These are phyloP conservation scores for Flaveria ramosissima DNA, from an alignment of 129 eudicot genomes.

Conservation along the genomic window DNA sequence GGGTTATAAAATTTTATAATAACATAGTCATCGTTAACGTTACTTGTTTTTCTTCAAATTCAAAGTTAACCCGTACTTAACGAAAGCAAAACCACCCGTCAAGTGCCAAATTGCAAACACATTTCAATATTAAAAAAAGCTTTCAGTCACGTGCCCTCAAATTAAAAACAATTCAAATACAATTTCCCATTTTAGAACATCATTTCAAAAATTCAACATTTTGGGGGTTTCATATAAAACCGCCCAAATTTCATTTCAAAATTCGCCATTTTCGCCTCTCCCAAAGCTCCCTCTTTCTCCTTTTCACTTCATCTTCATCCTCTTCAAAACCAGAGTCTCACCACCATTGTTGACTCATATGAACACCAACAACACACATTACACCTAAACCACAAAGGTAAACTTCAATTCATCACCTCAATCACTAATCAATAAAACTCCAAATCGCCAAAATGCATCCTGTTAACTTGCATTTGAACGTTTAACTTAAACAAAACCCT, in stretches of 20 bases:
- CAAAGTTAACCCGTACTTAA: too few relatives aligned
- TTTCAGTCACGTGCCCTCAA: not conserved
- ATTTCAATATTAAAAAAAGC: constrained; percentile 26
- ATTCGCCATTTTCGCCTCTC: constrained; percentile 32
- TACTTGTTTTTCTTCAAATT: too few relatives aligned
- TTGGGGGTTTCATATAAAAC: constrained; percentile 13
- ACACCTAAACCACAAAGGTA: constrained; percentile 24
- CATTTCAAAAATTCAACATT: not conserved
- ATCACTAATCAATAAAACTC: not conserved
- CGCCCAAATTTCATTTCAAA: constrained; percentile 36
- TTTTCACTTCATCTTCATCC: constrained; percentile 11
- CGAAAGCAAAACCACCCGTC: too few relatives aligned
- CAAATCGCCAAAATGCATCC: not conserved
- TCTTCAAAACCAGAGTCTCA: constrained; percentile 26
- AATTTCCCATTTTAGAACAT: constrained; percentile 3
- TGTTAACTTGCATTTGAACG: not conserved
- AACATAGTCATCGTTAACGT: too few relatives aligned
- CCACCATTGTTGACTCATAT: constrained; percentile 28
- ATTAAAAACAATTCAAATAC: not conserved
- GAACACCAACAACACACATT: constrained; percentile 7
- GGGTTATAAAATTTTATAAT: too few relatives aligned
- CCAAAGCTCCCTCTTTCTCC: constrained; percentile 17
- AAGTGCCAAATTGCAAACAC: not conserved
- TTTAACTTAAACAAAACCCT: not conserved
- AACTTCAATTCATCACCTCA: not conserved